phyloP scores from a whole-genome alignment of 805 yeast genomes.

The Cyberlindnera sargentensis region DNA sequence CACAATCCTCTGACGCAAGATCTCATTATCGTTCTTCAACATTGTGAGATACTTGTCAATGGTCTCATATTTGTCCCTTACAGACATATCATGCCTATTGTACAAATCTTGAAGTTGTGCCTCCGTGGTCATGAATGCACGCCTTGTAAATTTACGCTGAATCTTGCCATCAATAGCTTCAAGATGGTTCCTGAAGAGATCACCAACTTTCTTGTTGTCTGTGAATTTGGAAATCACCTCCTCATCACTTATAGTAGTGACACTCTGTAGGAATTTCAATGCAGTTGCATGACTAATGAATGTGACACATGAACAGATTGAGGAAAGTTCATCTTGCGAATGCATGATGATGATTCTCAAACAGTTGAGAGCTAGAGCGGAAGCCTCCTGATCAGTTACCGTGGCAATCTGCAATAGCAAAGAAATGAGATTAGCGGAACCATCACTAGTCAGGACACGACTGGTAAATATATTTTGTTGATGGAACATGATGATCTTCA shows the following conservation, averaged over 20 bases:
- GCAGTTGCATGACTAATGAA: conserved; percentile 16
- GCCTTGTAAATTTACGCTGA: conserved; percentile 17
- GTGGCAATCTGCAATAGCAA: conserved; percentile 18
- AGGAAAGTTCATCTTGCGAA: conserved; percentile 23
- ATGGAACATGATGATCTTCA: conserved; percentile 25
- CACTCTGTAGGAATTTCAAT: conserved; percentile 18
- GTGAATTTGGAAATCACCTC: conserved; percentile 17
- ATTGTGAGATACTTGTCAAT: conserved; percentile 13
- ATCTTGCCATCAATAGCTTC: conserved; percentile 20
- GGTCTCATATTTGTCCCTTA: conserved; percentile 21
- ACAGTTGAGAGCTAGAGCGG: conserved; percentile 23
- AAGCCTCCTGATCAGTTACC: conserved; percentile 6
- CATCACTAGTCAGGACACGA: conserved; percentile 29
- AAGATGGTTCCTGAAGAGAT: conserved; percentile 16
- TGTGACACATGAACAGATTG: conserved; percentile 23
- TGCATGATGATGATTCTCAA: conserved; percentile 28
- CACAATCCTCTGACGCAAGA: conserved; percentile 14
- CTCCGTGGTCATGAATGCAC: conserved; percentile 10
- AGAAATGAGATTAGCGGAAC: conserved; percentile 28
- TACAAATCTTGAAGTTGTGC: conserved; percentile 9
- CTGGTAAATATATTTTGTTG: conserved; percentile 24
- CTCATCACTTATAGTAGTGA: conserved; percentile 23
- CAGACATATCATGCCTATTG: conserved; percentile 12
- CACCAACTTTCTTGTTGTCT: conserved; percentile 12
- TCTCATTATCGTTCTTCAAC: conserved; percentile 15